These are phyloP conservation scores for Cantharellus cinnabarinus DNA, from an alignment of 768 basidiomycete genomes.

Conservation along the genomic window DNA sequence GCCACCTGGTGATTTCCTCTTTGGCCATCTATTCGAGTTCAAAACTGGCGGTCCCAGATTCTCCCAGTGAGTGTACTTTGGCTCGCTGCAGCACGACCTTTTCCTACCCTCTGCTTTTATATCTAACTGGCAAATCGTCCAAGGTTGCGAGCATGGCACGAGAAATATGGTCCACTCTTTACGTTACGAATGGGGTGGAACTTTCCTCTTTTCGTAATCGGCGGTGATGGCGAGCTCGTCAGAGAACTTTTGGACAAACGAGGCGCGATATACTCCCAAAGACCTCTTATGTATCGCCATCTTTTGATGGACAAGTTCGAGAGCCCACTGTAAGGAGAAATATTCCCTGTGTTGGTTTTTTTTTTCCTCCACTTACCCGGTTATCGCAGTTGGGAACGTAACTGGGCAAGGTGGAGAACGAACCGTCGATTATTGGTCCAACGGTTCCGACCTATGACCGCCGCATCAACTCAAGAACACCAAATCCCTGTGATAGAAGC, in stretches of 20 bases:
- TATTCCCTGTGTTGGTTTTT: not conserved
- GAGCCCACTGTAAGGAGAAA: not conserved
- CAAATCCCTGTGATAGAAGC: not conserved
- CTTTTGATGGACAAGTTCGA: not conserved
- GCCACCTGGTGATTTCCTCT: no score
- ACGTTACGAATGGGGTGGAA: not conserved
- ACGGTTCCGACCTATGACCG: not conserved
- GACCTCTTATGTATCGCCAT: not conserved
- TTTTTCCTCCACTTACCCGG: not conserved
- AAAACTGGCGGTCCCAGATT: no score
- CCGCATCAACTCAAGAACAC: not conserved
- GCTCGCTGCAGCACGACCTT: no score
- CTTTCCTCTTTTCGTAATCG: not conserved
- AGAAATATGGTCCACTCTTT: not conserved
- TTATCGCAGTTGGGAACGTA: not conserved
- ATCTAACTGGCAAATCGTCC: no score
- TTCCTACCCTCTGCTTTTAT: no score
- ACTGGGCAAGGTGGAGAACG: not conserved
- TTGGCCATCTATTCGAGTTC: no score
- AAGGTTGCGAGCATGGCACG: not conserved
- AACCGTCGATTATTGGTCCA: not conserved
- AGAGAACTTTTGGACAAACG: not conserved
- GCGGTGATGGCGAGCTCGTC: not conserved
- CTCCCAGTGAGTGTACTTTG: no score
- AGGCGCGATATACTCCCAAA: not conserved